Percentiles rank a stretch among this genome's conserved stretches.
Evolutionary conservation across 129 eudicot genomes (phyloP).

Genomic region (Smallanthus sonchifolius): DNA sequence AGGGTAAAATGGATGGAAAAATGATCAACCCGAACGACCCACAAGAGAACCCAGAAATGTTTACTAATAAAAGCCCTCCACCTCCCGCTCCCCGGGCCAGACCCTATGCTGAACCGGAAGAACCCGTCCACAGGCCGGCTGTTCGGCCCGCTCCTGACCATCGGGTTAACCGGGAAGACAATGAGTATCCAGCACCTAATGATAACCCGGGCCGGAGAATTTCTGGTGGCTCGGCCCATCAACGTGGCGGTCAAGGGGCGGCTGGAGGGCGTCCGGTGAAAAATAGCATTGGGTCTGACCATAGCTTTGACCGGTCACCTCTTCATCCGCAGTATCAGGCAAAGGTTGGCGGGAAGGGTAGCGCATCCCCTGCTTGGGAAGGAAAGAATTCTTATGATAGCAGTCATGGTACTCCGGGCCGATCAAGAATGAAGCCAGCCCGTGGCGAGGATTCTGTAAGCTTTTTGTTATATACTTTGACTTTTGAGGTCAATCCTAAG

Average conservation of each 20-base stretch:
- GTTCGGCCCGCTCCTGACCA: slow-evolving; percentile 37
- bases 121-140: slow-evolving; percentile 32
- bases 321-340: slow-evolving; percentile 70
- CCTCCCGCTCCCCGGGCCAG: slow-evolving; percentile 34
- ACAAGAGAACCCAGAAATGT: slow-evolving; percentile 71
- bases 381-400: slow-evolving; percentile 57
- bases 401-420: slow-evolving; percentile 62
- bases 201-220: slow-evolving; percentile 36
- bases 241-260: slow-evolving; percentile 51
- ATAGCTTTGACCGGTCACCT: slow-evolving; percentile 72
- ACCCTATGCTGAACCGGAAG: slow-evolving; percentile 35
- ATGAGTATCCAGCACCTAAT: slow-evolving; percentile 40
- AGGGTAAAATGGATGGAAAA: slow-evolving; percentile 62
- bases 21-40: slow-evolving; percentile 94
- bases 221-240: slow-evolving; percentile 38
- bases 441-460: slow-evolving; percentile 72
- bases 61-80: slow-evolving; percentile 27
- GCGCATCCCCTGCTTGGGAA: slow-evolving; percentile 59
- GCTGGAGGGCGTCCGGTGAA: slow-evolving; percentile 51
- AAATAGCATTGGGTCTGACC: slow-evolving; percentile 56
- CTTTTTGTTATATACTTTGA: slow-evolving; percentile 9
- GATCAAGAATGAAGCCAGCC: slow-evolving; percentile 52
- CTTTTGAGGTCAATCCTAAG: slow-evolving; percentile 1
- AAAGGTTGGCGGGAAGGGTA: slow-evolving; percentile 36
- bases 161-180: slow-evolving; percentile 46